Evolutionary conservation across 164 flowering plant species (phyloP).

Genomic region (Akebia trifoliata): DNA sequence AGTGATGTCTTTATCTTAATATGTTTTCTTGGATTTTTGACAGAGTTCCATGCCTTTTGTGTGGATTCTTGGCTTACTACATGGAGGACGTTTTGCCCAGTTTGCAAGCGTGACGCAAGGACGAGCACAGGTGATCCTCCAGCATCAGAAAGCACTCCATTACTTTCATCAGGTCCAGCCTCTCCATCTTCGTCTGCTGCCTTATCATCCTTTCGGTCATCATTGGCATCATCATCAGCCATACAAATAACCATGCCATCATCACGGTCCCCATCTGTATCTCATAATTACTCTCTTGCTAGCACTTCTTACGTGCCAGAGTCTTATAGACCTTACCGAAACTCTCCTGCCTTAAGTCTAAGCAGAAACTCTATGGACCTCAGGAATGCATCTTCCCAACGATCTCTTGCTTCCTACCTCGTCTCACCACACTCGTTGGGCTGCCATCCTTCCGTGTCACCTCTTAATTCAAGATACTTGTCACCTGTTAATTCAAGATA

Average conservation of each 20-base stretch:
- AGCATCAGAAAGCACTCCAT: conserved; percentile 90
- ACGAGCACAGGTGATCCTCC: conserved; percentile 66
- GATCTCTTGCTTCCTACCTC: conserved; percentile 54
- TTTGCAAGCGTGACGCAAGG: conserved; percentile 97
- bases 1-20: too few relatives aligned
- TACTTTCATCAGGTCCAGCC: conserved; percentile 62
- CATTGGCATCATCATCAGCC: conserved; percentile 72
- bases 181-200: conserved; percentile 47
- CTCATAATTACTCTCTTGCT: conserved; percentile 43
- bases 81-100: conserved; percentile 99
- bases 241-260: conserved; percentile 48
- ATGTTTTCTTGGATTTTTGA: too few relatives aligned
- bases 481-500: conserved; percentile 72
- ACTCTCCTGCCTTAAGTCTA: conserved; percentile 52
- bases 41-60: conserved; percentile 96
- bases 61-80: conserved; percentile 96
- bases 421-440: conserved; percentile 70
- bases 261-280: conserved; percentile 35
- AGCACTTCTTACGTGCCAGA: conserved; percentile 43
- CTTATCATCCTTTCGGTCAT: conserved; percentile 58
- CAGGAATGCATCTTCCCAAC: conserved; percentile 61
- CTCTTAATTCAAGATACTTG: conserved; percentile 59
- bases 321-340: conserved; percentile 42
- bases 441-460: conserved; percentile 72
- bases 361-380: conserved; percentile 72